Evolutionary conservation across 2,329 filamentous ascomycete species (phyloP).

Genomic region (Colletotrichum scovillei): DNA sequence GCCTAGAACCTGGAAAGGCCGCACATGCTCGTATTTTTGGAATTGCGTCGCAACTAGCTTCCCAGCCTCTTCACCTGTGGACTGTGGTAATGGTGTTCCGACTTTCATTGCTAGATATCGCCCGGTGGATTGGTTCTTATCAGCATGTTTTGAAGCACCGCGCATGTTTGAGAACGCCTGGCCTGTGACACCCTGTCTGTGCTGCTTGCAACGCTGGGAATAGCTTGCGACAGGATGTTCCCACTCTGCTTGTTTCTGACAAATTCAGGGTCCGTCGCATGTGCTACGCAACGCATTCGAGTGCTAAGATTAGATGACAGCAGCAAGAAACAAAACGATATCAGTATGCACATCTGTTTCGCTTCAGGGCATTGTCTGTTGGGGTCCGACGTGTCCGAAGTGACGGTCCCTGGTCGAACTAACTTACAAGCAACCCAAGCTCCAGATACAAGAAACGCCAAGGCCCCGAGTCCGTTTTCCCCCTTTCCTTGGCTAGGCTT

Average conservation of each 20-base stretch:
- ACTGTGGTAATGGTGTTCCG: not conserved
- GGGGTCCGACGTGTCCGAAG: not conserved
- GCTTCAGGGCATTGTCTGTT: not conserved
- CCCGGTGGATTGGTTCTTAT: not conserved
- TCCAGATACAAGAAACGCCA: conserved; percentile 31
- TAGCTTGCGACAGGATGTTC: conserved; percentile 25
- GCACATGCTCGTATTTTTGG: not conserved
- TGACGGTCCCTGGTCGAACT: not conserved
- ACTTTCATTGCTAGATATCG: not conserved
- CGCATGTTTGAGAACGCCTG: conserved; percentile 16
- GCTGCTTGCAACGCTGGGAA: conserved; percentile 25
- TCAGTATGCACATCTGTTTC: not conserved
- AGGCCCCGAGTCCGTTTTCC: conserved; percentile 10
- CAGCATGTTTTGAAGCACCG: not conserved
- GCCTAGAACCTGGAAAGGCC: not conserved
- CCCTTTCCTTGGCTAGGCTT: conserved; percentile 1
- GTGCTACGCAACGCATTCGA: not conserved
- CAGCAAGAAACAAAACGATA: not conserved
- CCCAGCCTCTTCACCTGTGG: not conserved
- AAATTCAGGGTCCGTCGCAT: conserved; percentile 17
- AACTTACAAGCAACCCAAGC: conserved; percentile 7
- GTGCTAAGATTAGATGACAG: conserved; percentile 17
- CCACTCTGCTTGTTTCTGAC: conserved; percentile 13
- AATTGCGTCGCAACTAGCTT: not conserved
- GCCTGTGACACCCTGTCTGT: conserved; percentile 24